Evolutionary conservation across 257 asterid genomes (phyloP).

Genomic region (Buddleja alternifolia): DNA sequence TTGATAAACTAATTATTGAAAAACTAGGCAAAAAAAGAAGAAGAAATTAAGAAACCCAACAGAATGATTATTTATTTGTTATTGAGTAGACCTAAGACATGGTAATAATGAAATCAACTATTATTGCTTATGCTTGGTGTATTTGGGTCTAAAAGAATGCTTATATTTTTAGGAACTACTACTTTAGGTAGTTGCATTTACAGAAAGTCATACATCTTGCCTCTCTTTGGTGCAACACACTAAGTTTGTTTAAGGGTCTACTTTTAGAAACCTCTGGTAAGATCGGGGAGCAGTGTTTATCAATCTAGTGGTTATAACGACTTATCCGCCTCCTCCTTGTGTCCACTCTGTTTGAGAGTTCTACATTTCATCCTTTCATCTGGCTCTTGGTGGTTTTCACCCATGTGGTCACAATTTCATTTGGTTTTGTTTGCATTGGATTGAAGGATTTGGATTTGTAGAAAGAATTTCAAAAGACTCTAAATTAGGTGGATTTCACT

Average conservation of each 20-base stretch:
- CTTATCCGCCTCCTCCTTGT: neutral
- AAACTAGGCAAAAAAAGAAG: neutral
- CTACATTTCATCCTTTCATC: neutral
- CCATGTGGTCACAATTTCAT: neutral
- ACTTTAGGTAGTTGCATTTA: neutral
- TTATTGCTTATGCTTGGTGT: too few relatives aligned
- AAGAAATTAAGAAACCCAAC: neutral
- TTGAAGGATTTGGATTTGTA: too few relatives aligned
- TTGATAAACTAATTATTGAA: neutral
- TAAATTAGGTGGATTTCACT: too few relatives aligned
- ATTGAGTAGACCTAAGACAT: neutral
- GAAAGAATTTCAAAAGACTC: too few relatives aligned
- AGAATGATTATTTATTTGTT: too few relatives aligned
- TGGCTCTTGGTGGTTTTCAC: neutral
- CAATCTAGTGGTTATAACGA: neutral
- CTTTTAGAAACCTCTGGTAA: neutral
- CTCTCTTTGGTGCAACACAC: neutral
- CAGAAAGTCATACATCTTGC: too few relatives aligned
- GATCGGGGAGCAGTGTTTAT: neutral
- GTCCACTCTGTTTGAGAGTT: neutral
- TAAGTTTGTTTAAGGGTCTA: neutral
- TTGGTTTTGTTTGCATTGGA: neutral
- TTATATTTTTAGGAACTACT: conserved; percentile 2
- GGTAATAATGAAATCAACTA: too few relatives aligned
- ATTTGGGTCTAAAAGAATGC: too few relatives aligned